Percentiles rank a stretch among this genome's conserved stretches.
Conservation (phyloP, 495 filamentous ascomycete genomes). For the Tuber borchii region DNA sequence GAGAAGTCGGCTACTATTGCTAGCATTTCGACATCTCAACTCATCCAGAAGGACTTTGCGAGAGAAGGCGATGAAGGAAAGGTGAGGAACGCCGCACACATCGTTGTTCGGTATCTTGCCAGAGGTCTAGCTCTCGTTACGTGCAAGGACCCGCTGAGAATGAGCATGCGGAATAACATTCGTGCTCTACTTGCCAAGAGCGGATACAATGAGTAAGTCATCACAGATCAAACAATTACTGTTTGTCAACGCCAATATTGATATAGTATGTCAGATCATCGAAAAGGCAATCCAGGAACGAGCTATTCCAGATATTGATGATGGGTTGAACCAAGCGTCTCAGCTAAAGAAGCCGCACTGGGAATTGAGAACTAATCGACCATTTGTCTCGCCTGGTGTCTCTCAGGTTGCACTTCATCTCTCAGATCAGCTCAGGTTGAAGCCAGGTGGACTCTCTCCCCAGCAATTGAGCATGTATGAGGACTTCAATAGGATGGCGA, state of each 20-base stretch:
- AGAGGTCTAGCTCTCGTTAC: constrained; percentile 93
- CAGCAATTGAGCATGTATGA: constrained; percentile 95
- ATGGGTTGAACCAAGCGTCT: constrained; percentile 71
- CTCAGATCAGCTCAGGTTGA: constrained; percentile 79
- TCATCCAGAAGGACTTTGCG: constrained; percentile 92
- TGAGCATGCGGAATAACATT: constrained; percentile 94
- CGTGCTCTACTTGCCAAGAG: constrained; percentile 63
- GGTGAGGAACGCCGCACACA: constrained; percentile 74
- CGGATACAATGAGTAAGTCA: constrained; percentile 70
- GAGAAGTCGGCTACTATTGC: constrained; percentile 96
- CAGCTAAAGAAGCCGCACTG: constrained; percentile 67
- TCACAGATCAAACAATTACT: constrained; percentile 60
- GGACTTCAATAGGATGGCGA: constrained; percentile 65
- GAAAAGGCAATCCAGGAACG: constrained; percentile 91
- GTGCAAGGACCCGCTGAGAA: constrained; percentile 89
- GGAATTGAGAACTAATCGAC: constrained; percentile 63
- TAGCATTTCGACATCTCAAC: constrained; percentile 85
- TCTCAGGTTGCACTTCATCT: constrained; percentile 84
- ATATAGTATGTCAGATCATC: constrained; percentile 82
- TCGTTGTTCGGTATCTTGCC: constrained; percentile 84
- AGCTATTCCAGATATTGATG: constrained; percentile 86
- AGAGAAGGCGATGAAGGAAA: constrained; percentile 84
- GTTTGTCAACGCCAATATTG: constrained; percentile 97
- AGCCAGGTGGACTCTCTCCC: constrained; percentile 68
- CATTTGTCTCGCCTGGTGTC: constrained; percentile 70